phyloP scores from a whole-genome alignment of 2,329 filamentous ascomycete species.

The Phaeosphaeria sp. region DNA sequence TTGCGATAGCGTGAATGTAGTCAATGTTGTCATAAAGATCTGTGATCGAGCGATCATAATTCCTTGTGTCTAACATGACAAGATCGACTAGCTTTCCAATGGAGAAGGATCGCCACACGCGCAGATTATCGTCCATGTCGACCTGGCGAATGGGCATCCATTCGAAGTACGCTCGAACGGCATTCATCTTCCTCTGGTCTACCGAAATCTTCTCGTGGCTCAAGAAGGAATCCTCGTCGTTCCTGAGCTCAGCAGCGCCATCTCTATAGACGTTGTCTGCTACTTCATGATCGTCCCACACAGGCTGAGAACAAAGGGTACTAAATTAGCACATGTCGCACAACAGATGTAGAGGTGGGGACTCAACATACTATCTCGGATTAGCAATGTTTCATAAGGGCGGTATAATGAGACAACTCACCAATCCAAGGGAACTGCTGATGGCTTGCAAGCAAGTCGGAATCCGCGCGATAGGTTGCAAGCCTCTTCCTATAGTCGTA shows the following conservation, averaged over 20 bases:
- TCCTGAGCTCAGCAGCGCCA: conserved; percentile 50
- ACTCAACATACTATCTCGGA: neutral
- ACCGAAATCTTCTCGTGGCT: conserved; percentile 48
- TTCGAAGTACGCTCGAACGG: conserved; percentile 54
- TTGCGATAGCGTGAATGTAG: conserved; percentile 67
- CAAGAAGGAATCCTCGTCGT: conserved; percentile 53
- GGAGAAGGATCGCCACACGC: conserved; percentile 52
- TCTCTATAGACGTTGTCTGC: conserved; percentile 53
- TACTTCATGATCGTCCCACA: conserved; percentile 53
- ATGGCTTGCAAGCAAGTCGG: conserved; percentile 49
- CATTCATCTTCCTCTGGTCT: conserved; percentile 57
- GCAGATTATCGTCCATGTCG: conserved; percentile 52
- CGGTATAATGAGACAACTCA: neutral
- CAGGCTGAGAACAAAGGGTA: conserved; percentile 5
- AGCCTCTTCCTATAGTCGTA: conserved; percentile 55
- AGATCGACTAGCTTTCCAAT: conserved; percentile 52
- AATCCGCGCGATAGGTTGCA: conserved; percentile 50
- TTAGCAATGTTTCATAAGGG: neutral
- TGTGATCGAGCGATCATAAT: conserved; percentile 54
- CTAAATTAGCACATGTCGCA: conserved; percentile 21
- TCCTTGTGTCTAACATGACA: conserved; percentile 53
- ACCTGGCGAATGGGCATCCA: conserved; percentile 55
- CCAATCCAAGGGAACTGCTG: conserved; percentile 54
- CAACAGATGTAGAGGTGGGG: neutral
- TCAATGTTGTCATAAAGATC: conserved; percentile 64